These are phyloP conservation scores for Cryptococcus sp. DNA, from an alignment of 1,284 basidiomycete species.

Conservation along the genomic window DNA sequence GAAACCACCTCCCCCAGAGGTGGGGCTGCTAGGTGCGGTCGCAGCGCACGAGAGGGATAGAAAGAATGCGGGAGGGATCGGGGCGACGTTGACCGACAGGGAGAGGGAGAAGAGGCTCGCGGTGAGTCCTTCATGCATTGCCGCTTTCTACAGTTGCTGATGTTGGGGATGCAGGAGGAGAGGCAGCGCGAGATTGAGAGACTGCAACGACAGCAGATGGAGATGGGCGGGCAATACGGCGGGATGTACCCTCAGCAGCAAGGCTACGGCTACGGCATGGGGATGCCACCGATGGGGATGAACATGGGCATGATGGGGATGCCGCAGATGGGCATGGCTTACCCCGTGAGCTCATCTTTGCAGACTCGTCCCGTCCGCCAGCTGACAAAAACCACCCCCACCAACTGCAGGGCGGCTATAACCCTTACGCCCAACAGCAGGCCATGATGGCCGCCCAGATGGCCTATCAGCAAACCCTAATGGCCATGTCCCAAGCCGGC, in stretches of 20 bases:
- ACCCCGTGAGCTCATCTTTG: constrained; percentile 24
- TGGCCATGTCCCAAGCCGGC: constrained; percentile 74
- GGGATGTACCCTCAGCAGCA: constrained; percentile 25
- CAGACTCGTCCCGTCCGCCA: neutral
- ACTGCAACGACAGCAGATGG: constrained; percentile 79
- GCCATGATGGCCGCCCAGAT: constrained; percentile 83
- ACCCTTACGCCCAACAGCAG: constrained; percentile 63
- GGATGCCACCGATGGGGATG: constrained; percentile 38
- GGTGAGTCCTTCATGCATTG: constrained; percentile 28
- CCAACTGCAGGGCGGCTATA: constrained; percentile 63
- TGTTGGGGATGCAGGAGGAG: constrained; percentile 60
- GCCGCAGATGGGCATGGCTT: constrained; percentile 53
- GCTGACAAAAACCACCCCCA: constrained; percentile 31
- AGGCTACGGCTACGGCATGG: constrained; percentile 23
- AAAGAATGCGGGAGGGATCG: constrained; percentile 89
- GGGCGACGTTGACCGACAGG: constrained; percentile 88
- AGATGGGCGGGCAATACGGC: constrained; percentile 68
- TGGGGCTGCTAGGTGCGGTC: constrained; percentile 91
- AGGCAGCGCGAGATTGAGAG: constrained; percentile 88
- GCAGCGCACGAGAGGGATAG: constrained; percentile 91
- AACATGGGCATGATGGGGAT: constrained; percentile 56
- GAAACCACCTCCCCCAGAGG: constrained; percentile 92
- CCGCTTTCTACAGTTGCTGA: neutral
- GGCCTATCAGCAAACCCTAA: constrained; percentile 77
- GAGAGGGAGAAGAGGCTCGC: constrained; percentile 86